Conservation (phyloP, 1,139 yeast species). For the Yamadazyma spencermartinsiae region DNA sequence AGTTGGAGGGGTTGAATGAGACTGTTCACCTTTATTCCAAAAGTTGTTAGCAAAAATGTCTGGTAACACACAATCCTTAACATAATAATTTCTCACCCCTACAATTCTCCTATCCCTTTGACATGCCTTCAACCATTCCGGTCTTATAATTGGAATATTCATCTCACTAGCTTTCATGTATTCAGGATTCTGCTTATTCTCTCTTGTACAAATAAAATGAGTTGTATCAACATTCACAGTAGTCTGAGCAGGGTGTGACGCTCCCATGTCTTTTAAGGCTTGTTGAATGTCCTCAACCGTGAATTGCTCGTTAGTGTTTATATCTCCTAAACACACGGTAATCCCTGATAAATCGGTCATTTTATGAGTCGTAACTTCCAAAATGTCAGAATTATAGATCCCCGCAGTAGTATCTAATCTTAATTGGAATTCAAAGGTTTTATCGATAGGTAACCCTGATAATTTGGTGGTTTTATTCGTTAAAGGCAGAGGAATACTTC, state of each 20-base stretch:
- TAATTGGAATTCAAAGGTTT: constrained; percentile 76
- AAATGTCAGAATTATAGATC: constrained; percentile 61
- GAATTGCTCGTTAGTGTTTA: constrained; percentile 62
- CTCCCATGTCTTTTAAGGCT: constrained; percentile 74
- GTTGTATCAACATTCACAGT: constrained; percentile 88
- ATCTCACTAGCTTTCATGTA: constrained; percentile 77
- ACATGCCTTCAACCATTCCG: constrained; percentile 97
- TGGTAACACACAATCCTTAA: constrained; percentile 52
- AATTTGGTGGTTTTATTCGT: constrained; percentile 81
- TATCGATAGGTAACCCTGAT: constrained; percentile 88
- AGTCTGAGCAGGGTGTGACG: constrained; percentile 63
- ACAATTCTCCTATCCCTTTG: constrained; percentile 85
- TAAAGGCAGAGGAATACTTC: constrained; percentile 82
- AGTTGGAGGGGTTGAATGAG: neutral
- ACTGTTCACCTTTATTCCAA: constrained; percentile 33
- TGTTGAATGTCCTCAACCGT: constrained; percentile 61
- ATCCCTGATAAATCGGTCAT: constrained; percentile 96
- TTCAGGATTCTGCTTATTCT: constrained; percentile 58
- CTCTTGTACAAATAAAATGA: constrained; percentile 79
- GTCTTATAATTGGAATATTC: constrained; percentile 92
- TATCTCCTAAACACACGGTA: constrained; percentile 85
- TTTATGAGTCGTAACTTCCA: constrained; percentile 82
- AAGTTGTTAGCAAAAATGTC: constrained; percentile 47
- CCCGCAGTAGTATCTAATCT: constrained; percentile 91
- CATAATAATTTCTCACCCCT: constrained; percentile 85